Evolutionary conservation across 1,284 basidiomycete species (phyloP).

Genomic region (Exsudoporus floridanus): DNA sequence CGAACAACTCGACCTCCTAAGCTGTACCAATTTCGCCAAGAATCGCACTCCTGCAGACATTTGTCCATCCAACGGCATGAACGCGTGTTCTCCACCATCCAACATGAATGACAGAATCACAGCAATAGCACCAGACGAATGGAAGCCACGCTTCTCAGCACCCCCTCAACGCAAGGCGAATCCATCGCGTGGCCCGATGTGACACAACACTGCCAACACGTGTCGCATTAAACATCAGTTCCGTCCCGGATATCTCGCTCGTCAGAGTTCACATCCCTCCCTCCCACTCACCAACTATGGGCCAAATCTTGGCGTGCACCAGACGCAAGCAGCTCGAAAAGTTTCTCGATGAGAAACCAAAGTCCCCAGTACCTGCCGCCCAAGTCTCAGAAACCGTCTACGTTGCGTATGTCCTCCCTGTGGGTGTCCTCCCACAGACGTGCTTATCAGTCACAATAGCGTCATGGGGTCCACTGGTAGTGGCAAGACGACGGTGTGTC

Average conservation of each 20-base stretch:
- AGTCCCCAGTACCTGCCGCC: conserved; percentile 15
- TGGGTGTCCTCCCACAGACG: neutral
- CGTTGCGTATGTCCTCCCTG: conserved; percentile 22
- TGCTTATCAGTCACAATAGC: conserved; percentile 35
- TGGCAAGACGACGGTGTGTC: conserved; percentile 37
- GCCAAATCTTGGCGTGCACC: conserved; percentile 30
- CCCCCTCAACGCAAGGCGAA: conserved; percentile 29
- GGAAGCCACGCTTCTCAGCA: conserved; percentile 29
- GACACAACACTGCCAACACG: conserved; percentile 33
- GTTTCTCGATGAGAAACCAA: conserved; percentile 31
- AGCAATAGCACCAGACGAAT: conserved; percentile 16
- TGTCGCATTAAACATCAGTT: conserved; percentile 29
- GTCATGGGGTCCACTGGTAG: conserved; percentile 38
- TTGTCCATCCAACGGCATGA: conserved; percentile 17
- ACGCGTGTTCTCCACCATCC: conserved; percentile 27
- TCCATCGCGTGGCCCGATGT: conserved; percentile 30
- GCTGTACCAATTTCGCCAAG: conserved; percentile 12
- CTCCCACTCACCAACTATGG: conserved; percentile 25
- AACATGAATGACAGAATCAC: conserved; percentile 23
- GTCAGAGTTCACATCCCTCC: conserved; percentile 13
- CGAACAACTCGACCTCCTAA: too few relatives aligned
- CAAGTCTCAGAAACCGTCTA: conserved; percentile 31
- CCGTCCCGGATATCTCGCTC: conserved; percentile 30
- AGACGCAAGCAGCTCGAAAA: conserved; percentile 31
- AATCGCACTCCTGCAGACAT: conserved; percentile 5